These are phyloP conservation scores for Suillus lakei DNA, from an alignment of 768 basidiomycete species.

Conservation along the genomic window DNA sequence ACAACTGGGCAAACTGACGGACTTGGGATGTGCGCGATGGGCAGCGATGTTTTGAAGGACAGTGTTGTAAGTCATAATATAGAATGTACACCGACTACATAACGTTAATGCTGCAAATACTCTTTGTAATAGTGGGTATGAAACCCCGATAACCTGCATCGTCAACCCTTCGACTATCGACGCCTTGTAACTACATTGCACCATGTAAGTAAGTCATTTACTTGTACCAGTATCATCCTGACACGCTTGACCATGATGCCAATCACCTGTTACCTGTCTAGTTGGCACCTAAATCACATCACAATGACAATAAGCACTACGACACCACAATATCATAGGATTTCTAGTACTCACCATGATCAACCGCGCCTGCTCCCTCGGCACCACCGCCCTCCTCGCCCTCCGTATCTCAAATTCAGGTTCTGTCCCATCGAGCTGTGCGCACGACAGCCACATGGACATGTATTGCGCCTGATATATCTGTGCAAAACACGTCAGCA, in stretches of 20 bases:
- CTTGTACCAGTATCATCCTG: constrained; percentile 13
- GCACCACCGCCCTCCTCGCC: constrained; percentile 24
- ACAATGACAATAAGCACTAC: too few species aligned
- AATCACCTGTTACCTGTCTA: constrained; percentile 15
- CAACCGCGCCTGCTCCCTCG: constrained; percentile 24
- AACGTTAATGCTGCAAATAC: too few species aligned
- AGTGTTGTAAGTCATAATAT: too few species aligned
- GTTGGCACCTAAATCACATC: constrained; percentile 27
- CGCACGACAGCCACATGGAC: constrained; percentile 13
- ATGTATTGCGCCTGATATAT: constrained; percentile 14
- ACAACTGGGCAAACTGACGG: too few species aligned
- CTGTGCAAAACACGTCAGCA: constrained; percentile 10
- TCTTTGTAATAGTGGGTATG: too few species aligned
- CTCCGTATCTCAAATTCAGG: constrained; percentile 27
- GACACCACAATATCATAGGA: neutral
- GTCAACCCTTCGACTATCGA: too few species aligned
- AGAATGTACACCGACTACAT: too few species aligned
- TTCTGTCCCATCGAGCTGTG: constrained; percentile 14
- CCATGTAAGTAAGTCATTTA: constrained; percentile 6
- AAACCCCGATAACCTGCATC: too few species aligned
- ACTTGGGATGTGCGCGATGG: too few species aligned
- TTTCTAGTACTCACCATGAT: constrained; percentile 21
- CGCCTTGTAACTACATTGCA: constrained; percentile 10
- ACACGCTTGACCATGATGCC: constrained; percentile 24
- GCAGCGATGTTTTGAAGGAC: too few species aligned